phyloP scores from a whole-genome alignment of 2,329 filamentous ascomycete genomes.

The Fusarium musae region DNA sequence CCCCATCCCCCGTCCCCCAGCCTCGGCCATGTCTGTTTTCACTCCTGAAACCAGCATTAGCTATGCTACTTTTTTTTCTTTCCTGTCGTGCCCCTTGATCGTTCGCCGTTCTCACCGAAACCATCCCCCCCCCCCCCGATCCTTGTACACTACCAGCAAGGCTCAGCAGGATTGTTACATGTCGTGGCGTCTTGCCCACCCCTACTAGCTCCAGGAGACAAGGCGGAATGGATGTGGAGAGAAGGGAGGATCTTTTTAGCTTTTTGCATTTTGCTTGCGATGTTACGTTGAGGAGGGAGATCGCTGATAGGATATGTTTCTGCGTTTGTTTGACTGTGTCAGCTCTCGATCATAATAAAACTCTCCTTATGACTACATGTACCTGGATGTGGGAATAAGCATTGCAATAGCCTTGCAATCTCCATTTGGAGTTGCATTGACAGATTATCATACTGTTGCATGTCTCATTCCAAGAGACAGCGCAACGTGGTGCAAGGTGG shows the following conservation, averaged over 20 bases:
- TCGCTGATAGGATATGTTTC: neutral
- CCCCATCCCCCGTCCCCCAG: neutral
- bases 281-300: neutral
- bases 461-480: constrained; percentile 14
- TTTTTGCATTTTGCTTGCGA: neutral
- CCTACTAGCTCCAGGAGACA: constrained; percentile 23
- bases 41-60: constrained; percentile 30
- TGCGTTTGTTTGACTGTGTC: neutral
- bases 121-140: neutral
- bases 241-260: neutral
- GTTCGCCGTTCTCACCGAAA: constrained; percentile 15
- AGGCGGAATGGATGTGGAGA: constrained; percentile 12
- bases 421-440: constrained; percentile 6
- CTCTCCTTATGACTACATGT: neutral
- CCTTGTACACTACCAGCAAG: constrained; percentile 9
- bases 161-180: constrained; percentile 27
- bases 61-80: neutral
- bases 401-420: neutral
- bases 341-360: neutral
- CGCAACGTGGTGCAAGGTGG: constrained; percentile 2
- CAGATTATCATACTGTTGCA: constrained; percentile 18
- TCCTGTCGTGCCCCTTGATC: neutral
- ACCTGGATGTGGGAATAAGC: neutral
- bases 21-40: neutral
- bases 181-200: constrained; percentile 8